These are phyloP conservation scores for Colletotrichum orchidophilum DNA, from an alignment of 2,329 filamentous ascomycete species.

Conservation along the genomic window DNA sequence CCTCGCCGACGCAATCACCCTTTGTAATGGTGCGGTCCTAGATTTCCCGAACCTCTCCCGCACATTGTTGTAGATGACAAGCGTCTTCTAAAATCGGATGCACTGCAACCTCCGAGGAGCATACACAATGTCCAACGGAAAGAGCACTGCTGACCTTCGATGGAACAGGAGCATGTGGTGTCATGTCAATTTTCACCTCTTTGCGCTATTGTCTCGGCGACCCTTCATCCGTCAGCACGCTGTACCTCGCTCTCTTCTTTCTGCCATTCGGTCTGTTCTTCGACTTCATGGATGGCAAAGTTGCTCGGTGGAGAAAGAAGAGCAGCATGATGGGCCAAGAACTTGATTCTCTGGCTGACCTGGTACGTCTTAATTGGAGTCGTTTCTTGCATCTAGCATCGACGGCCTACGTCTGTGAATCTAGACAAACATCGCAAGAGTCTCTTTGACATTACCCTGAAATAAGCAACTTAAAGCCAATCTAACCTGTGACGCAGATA, in stretches of 20 bases:
- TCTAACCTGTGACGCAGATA: constrained; percentile 65
- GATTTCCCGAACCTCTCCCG: neutral
- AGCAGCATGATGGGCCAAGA: constrained; percentile 98
- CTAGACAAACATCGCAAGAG: neutral
- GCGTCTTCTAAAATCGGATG: neutral
- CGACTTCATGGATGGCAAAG: constrained; percentile 97
- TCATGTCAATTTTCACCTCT: constrained; percentile 96
- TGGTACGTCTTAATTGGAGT: constrained; percentile 67
- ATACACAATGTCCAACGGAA: neutral
- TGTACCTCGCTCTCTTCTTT: constrained; percentile 86
- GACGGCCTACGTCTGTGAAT: neutral
- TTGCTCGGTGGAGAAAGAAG: constrained; percentile 96
- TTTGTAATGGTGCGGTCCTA: constrained; percentile 73
- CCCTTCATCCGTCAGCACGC: constrained; percentile 69
- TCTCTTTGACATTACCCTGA: neutral
- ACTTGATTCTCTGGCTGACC: constrained; percentile 91
- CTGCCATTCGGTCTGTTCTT: constrained; percentile 96
- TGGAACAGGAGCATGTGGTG: constrained; percentile 65
- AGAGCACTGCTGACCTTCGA: constrained; percentile 9
- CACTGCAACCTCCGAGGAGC: neutral
- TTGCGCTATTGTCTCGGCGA: constrained; percentile 90
- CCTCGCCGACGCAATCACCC: constrained; percentile 84
- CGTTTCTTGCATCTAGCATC: neutral
- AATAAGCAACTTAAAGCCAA: neutral
- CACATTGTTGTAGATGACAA: neutral